Base-by-base conservation (phyloP, 2,329 filamentous ascomycete species). In the Colletotrichum viniferum region DNA sequence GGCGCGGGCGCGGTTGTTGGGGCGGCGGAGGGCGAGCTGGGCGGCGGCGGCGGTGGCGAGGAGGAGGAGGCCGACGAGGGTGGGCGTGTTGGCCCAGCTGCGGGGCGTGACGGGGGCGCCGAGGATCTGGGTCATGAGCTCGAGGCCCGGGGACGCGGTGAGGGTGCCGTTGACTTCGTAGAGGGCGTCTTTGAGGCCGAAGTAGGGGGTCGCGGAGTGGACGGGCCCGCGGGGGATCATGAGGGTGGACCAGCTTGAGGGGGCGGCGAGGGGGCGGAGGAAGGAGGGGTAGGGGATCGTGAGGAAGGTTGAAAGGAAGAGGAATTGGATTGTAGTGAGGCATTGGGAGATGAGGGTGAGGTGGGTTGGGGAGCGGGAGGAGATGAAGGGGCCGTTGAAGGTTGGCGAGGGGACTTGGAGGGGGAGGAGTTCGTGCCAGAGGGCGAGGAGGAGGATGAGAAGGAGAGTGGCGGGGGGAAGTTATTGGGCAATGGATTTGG, bases 321-420 rank as follows among this genome's bases (percentile, higher is more conserved):
- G 88, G 80, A 95, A 95, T 79, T 95, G 94, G 14, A 95, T 90
- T 81, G 95, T 95, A 78, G 94, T 91, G 38, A 96, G 85, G 80
- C 26, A 34, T 52, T 66, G 64, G 6, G 64, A 52, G 18, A 66
- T 52, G 5, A 18, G 18, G 10, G 43, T 36, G 10, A 66, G 64
- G n/a, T 56, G 64, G 16, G 64, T 24, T 21, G 64, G 64, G 16
- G 43, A 66, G 7, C n/a, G 64, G 26, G 30, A n/a, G 63, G 18
- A n/a, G 24, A 65, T 34, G 24, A 66, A 66, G 9, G 63, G 63
- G 63, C 63, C 63, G 16, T 66, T n/a, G 18, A 48, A 48, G 18
- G 63, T 21, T 66, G 10, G 26, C 13, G 38, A 43, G 24, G 26
- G 8, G 24, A 9, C 3, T 12, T 30, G 28, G 18, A 52, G 64